Conservation (phyloP, 768 basidiomycete species). For the Amanita exitialis region DNA sequence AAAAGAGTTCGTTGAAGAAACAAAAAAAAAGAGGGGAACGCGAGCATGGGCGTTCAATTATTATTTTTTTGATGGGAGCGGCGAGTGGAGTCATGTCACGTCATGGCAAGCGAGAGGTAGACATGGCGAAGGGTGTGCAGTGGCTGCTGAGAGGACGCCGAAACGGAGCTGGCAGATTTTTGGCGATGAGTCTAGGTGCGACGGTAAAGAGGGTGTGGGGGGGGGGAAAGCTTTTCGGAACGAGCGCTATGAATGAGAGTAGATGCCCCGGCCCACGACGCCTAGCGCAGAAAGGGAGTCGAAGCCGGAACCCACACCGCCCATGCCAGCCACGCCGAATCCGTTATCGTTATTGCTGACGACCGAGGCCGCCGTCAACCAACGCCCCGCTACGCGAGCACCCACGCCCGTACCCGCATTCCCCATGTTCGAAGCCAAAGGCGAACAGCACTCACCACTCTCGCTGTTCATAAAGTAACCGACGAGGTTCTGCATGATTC, state of each 20-base stretch:
- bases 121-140: background rate
- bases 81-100: background rate
- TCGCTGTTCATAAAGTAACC: slow-evolving; percentile 73
- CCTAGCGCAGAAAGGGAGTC: slow-evolving; percentile 3
- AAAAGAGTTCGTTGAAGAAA: slow-evolving; percentile 2
- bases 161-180: background rate
- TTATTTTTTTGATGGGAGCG: background rate
- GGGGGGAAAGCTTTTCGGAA: too few species aligned
- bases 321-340: slow-evolving; percentile 1
- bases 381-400: slow-evolving; percentile 3
- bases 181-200: background rate
- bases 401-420: background rate
- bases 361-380: background rate
- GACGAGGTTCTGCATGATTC: slow-evolving; percentile 71
- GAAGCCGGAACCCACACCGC: background rate
- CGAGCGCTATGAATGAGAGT: background rate
- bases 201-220: background rate
- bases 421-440: slow-evolving; percentile 2
- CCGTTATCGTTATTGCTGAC: background rate
- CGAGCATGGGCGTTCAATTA: background rate
- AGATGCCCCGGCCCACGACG: background rate
- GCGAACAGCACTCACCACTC: slow-evolving; percentile 24
- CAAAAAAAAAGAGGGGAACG: background rate
- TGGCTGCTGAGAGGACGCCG: background rate
- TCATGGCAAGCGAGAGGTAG: background rate